A percentile compares a stretch with the other conserved stretches of the same genome.
These are phyloP conservation scores for Hylodesmum podocarpum DNA, from an alignment of 306 rosid species.

Conservation along the genomic window DNA sequence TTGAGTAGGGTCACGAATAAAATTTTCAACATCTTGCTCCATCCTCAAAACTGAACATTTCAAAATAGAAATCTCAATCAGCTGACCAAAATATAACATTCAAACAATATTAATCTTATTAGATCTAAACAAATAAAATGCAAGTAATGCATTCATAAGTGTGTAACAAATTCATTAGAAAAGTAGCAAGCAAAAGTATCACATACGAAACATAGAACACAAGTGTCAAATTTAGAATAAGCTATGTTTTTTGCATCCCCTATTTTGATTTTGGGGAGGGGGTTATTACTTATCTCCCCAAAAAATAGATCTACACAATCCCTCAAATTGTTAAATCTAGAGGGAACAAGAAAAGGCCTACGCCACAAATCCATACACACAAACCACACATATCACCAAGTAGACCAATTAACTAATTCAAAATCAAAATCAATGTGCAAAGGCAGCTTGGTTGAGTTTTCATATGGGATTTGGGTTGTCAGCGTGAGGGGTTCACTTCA, in stretches of 20 bases:
- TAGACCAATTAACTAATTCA: neutral
- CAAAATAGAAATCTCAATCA: slow-evolving; percentile 16
- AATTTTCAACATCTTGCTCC: slow-evolving; percentile 95
- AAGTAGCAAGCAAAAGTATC: neutral
- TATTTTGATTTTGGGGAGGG: neutral
- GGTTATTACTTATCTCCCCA: neutral
- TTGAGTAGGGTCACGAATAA: slow-evolving; percentile 74
- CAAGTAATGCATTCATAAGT: neutral
- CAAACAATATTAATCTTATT: neutral
- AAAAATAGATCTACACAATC: neutral
- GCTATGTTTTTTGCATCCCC: neutral
- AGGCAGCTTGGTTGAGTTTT: slow-evolving; percentile 6
- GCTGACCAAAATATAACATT: neutral
- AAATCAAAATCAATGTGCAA: neutral
- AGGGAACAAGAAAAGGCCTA: neutral
- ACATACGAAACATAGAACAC: neutral
- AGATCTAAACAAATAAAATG: slow-evolving; percentile 9
- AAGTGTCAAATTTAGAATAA: neutral
- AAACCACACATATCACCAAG: neutral
- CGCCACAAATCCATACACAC: neutral
- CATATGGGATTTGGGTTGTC: neutral
- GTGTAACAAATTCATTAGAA: neutral
- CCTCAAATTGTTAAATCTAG: neutral
- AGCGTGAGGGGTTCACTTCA: too few relatives aligned
- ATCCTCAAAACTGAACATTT: slow-evolving; percentile 76